A percentile compares a stretch with the other conserved stretches of the same genome.
Evolutionary conservation across 139 green algal genomes (phyloP).

Genomic region (Closterium sp.): DNA sequence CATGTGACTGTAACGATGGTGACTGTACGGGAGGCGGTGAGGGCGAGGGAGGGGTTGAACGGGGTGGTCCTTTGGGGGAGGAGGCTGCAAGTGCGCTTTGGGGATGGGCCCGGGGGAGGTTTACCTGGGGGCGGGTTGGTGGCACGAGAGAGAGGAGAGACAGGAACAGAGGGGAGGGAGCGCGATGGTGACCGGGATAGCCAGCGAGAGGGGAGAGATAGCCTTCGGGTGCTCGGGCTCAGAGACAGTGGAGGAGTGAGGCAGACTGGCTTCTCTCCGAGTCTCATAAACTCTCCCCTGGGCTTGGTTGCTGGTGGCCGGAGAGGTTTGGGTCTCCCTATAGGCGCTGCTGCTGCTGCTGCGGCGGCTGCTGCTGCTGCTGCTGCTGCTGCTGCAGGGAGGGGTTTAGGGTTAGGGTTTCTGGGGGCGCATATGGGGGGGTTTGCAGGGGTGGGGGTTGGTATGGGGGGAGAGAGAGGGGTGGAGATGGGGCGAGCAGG

Average conservation of each 20-base stretch:
- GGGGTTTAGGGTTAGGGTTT: background rate
- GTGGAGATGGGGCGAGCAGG: background rate
- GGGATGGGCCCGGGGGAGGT: background rate
- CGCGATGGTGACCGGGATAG: no score
- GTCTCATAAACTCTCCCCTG: background rate
- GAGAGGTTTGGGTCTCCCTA: background rate
- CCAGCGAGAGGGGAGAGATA: no score
- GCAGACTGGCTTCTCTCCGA: background rate
- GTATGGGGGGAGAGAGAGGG: background rate
- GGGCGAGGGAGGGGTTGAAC: slow-evolving; percentile 41
- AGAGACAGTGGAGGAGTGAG: background rate
- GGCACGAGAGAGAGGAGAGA: slow-evolving; percentile 6
- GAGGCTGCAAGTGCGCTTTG: slow-evolving; percentile 25
- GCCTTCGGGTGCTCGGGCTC: background rate
- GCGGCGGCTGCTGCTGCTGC: background rate
- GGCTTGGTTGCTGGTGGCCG: background rate
- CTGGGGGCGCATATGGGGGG: background rate
- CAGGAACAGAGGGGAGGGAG: background rate
- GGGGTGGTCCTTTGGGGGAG: slow-evolving; percentile 8
- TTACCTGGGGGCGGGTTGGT: background rate
- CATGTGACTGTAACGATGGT: background rate
- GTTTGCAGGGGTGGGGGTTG: background rate
- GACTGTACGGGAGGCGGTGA: slow-evolving; percentile 21
- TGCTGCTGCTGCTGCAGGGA: background rate
- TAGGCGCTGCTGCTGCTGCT: background rate